phyloP scores from a whole-genome alignment of 192 early-diverging fungal genomes.

The Gamsiella multidivaricata region DNA sequence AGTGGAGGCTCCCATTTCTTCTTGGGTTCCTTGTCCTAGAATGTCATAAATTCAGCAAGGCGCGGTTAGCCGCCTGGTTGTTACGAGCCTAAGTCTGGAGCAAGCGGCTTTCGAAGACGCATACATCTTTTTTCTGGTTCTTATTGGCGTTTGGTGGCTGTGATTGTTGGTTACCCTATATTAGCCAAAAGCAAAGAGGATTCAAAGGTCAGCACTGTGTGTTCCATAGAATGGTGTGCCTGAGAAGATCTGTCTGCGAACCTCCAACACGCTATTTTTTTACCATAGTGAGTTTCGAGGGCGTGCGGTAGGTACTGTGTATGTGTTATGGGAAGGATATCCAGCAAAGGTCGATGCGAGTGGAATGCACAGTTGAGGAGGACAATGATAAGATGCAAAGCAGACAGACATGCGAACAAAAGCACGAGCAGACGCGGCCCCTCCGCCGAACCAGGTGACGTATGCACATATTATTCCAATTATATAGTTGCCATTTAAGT shows the following conservation, averaged over 20 bases:
- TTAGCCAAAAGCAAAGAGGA: background rate
- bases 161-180: constrained; percentile 54
- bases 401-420: background rate
- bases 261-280: too few species aligned
- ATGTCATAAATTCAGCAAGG: background rate
- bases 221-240: constrained; percentile 1
- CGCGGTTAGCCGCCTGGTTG: too few species aligned
- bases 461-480: constrained; percentile 14
- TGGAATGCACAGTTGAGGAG: too few species aligned
- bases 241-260: too few species aligned
- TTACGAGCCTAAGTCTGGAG: background rate
- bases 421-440: constrained; percentile 29
- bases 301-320: too few species aligned
- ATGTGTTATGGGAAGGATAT: too few species aligned
- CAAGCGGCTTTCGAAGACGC: background rate
- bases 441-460: constrained; percentile 8
- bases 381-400: background rate
- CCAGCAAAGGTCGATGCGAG: too few species aligned
- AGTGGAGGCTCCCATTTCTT: constrained; percentile 99
- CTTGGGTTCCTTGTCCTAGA: constrained; percentile 83
- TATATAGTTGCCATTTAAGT: constrained; percentile 8
- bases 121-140: constrained; percentile 53
- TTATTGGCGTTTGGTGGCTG: constrained; percentile 40
- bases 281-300: too few species aligned
- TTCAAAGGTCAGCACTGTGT: background rate